Percentiles rank a stretch among this genome's conserved stretches.
These are phyloP conservation scores for Coemansia sp. DNA, from an alignment of 192 early-diverging fungal genomes.

Conservation along the genomic window DNA sequence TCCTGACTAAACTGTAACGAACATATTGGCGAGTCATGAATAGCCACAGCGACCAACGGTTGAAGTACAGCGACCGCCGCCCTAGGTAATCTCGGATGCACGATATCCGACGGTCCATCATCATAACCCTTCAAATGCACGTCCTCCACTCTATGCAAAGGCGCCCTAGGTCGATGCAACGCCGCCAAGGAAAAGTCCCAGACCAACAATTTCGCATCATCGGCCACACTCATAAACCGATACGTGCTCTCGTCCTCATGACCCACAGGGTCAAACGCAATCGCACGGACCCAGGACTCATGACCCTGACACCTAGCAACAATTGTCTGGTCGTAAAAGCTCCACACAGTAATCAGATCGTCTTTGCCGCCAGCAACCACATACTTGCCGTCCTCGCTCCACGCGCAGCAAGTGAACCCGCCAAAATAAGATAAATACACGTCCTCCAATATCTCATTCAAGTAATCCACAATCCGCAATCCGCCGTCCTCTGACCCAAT, in stretches of 20 bases:
- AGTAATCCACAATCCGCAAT: conserved; percentile 77
- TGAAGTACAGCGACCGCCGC: conserved; percentile 69
- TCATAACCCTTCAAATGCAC: conserved; percentile 21
- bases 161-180: conserved; percentile 72
- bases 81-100: conserved; percentile 31
- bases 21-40: conserved; percentile 66
- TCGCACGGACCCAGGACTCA: conserved; percentile 82
- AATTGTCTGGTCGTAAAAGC: conserved; percentile 73
- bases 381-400: conserved; percentile 90
- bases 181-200: conserved; percentile 91
- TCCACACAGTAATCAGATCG: conserved; percentile 89
- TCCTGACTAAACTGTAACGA: conserved; percentile 71
- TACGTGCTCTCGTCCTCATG: conserved; percentile 79
- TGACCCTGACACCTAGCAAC: conserved; percentile 91
- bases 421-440: conserved; percentile 85
- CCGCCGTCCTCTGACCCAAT: conserved; percentile 77
- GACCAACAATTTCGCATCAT: conserved; percentile 82
- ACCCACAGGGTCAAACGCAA: conserved; percentile 81
- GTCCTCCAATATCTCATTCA: conserved; percentile 70
- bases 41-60: conserved; percentile 65
- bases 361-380: conserved; percentile 89
- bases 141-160: not conserved
- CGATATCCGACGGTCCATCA: conserved; percentile 11
- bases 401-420: conserved; percentile 81
- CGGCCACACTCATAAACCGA: conserved; percentile 87